A percentile compares a stretch with the other conserved stretches of the same genome.
Evolutionary conservation across 768 basidiomycete genomes (phyloP).

Genomic region (Kwoniella sp.): DNA sequence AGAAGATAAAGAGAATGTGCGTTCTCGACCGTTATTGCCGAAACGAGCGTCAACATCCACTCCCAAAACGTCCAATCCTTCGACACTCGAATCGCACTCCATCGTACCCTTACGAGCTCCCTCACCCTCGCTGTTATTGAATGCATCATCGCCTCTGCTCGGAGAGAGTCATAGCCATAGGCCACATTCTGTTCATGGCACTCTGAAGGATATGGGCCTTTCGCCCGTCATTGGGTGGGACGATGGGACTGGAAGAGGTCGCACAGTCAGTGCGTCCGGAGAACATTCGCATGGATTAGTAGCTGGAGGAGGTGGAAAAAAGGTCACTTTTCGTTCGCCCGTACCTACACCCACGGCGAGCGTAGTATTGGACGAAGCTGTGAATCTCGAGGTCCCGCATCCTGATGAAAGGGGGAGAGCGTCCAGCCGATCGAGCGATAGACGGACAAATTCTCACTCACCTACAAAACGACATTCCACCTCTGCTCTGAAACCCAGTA

Average conservation of each 20-base stretch:
- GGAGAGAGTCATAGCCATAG: not conserved
- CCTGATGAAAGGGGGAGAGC: constrained; percentile 3
- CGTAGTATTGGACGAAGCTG: constrained; percentile 30
- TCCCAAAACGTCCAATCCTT: not conserved
- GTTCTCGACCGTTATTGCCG: not conserved
- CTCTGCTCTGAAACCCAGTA: constrained; percentile 8
- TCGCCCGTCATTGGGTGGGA: constrained; percentile 13
- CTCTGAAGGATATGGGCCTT: not conserved
- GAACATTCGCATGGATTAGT: constrained; percentile 3
- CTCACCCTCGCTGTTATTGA: not conserved
- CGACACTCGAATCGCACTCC: not conserved
- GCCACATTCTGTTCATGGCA: constrained; percentile 14
- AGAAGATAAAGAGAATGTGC: constrained; percentile 2
- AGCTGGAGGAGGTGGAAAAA: constrained; percentile 31
- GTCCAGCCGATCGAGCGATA: not conserved
- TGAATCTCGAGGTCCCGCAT: not conserved
- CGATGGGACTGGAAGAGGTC: constrained; percentile 2
- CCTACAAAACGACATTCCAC: constrained; percentile 19
- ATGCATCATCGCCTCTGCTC: not conserved
- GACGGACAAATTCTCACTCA: constrained; percentile 10
- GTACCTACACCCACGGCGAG: constrained; percentile 41
- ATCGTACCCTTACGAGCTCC: not conserved
- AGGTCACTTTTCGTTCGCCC: constrained; percentile 47
- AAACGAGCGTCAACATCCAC: not conserved
- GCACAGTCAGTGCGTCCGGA: constrained; percentile 24